Conservation (phyloP, 2,329 filamentous ascomycete species). For the Apiospora malaysiana region DNA sequence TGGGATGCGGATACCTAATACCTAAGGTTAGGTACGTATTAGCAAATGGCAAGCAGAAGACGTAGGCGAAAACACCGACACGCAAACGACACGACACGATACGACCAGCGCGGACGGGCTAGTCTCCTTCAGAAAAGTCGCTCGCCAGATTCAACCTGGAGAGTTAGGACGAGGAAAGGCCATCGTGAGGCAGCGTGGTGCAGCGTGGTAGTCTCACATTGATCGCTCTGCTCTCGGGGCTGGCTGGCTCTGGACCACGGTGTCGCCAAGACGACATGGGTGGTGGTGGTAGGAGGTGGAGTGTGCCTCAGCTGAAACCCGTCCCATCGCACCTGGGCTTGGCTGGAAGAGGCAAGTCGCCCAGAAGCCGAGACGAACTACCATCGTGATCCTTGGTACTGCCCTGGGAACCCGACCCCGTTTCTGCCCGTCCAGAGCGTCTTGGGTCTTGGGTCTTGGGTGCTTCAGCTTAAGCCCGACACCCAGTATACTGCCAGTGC, state of each 20-base stretch:
- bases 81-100: background rate
- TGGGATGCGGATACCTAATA: background rate
- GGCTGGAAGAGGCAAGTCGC: background rate
- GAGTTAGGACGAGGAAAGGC: background rate
- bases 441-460: no score
- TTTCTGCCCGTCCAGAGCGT: background rate
- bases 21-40: no score
- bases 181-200: conserved; percentile 5
- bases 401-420: background rate
- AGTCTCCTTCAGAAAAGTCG: conserved; percentile 8
- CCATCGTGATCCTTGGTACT: background rate
- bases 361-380: conserved; percentile 14
- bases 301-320: conserved; percentile 17
- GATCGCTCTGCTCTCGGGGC: background rate
- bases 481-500: background rate
- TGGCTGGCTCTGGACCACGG: background rate
- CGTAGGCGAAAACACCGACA: background rate
- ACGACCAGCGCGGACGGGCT: conserved; percentile 1
- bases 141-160: conserved; percentile 5
- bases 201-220: conserved; percentile 18
- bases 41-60: background rate
- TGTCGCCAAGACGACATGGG: background rate
- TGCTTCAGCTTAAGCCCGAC: conserved; percentile 16
- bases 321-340: conserved; percentile 13
- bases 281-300: background rate